phyloP scores from a whole-genome alignment of 768 basidiomycete species.

The Tricholoma hemisulphureum region DNA sequence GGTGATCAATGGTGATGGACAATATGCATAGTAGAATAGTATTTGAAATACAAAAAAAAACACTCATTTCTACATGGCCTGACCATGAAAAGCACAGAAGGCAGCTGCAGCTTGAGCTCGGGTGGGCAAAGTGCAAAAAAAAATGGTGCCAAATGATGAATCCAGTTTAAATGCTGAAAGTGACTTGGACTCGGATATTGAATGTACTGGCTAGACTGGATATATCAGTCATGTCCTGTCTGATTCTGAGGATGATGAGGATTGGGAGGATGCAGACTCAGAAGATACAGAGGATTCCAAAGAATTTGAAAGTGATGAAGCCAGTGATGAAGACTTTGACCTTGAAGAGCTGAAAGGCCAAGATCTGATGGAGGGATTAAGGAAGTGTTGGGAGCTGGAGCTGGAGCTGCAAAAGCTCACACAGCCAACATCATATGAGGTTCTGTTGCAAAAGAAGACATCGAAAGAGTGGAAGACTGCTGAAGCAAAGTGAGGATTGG shows the following conservation, averaged over 20 bases:
- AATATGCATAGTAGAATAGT: background rate
- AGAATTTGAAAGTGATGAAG: background rate
- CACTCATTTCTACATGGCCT: background rate
- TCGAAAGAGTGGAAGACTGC: slow-evolving; percentile 15
- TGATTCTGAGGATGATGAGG: background rate
- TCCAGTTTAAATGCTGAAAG: background rate
- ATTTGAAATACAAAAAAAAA: background rate
- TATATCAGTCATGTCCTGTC: background rate
- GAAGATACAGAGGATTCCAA: background rate
- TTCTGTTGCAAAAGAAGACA: slow-evolving; percentile 2
- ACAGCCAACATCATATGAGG: background rate
- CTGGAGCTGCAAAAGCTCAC: background rate
- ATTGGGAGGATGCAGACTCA: background rate
- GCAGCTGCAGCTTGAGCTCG: background rate
- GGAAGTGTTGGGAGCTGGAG: slow-evolving; percentile 2
- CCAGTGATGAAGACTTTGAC: slow-evolving; percentile 2
- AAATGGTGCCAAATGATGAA: background rate
- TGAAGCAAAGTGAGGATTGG: slow-evolving; percentile 10
- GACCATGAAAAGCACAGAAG: background rate
- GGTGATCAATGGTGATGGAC: background rate
- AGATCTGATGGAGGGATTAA: slow-evolving; percentile 2
- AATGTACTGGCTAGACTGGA: background rate
- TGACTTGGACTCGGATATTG: background rate
- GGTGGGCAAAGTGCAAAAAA: background rate
- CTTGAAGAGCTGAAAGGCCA: slow-evolving; percentile 8